Evolutionary conservation across 2,329 filamentous ascomycete genomes (phyloP).

Genomic region (Paraconiothyrium sp.): DNA sequence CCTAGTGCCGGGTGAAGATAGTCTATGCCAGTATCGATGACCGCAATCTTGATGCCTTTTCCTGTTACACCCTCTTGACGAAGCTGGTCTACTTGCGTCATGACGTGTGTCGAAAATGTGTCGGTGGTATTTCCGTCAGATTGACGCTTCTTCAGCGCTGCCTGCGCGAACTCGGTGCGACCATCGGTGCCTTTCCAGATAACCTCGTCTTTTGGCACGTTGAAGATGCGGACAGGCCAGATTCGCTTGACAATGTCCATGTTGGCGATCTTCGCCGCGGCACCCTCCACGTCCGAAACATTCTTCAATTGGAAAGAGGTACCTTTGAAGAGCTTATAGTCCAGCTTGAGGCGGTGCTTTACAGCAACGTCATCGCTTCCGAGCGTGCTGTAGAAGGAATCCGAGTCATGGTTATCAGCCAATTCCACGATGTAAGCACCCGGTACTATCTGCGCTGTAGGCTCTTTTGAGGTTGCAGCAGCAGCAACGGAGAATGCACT

Average conservation of each 20-base stretch:
- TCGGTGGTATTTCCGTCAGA: conserved; percentile 8
- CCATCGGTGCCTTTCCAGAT: conserved; percentile 12
- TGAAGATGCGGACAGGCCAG: conserved; percentile 18
- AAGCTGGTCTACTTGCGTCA: conserved; percentile 50
- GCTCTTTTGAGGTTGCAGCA: conserved; percentile 4
- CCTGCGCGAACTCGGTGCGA: neutral
- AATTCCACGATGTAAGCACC: conserved; percentile 20
- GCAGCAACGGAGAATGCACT: conserved; percentile 6
- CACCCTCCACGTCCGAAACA: conserved; percentile 16
- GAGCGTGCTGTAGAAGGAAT: conserved; percentile 17
- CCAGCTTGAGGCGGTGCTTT: conserved; percentile 17
- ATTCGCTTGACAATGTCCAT: conserved; percentile 19
- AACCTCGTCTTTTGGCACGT: conserved; percentile 15
- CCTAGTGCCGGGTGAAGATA: conserved; percentile 71
- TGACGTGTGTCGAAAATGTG: conserved; percentile 43
- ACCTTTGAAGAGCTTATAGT: conserved; percentile 21
- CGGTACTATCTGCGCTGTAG: conserved; percentile 12
- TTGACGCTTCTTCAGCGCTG: conserved; percentile 14
- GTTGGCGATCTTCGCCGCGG: conserved; percentile 16
- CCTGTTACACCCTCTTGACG: conserved; percentile 57
- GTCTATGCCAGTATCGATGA: conserved; percentile 60
- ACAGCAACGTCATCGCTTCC: conserved; percentile 16
- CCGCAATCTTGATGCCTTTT: conserved; percentile 55
- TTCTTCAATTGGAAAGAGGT: conserved; percentile 19
- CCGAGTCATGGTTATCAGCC: conserved; percentile 15